These are phyloP conservation scores for Bipolaris oryzae DNA, from an alignment of 2,329 filamentous ascomycete genomes.

Conservation along the genomic window DNA sequence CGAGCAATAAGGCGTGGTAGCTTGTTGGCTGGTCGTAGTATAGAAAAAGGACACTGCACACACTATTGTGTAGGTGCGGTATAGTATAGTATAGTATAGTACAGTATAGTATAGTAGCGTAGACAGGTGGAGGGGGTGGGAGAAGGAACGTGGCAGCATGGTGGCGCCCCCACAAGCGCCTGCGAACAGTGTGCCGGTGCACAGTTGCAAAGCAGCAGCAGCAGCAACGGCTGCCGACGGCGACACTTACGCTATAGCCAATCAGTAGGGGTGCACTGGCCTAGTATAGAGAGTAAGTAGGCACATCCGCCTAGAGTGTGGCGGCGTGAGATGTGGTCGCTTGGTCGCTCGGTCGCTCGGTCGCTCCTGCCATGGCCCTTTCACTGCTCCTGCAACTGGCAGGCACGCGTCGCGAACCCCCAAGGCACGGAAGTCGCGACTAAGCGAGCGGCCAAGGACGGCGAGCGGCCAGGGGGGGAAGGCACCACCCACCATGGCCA, in stretches of 20 bases:
- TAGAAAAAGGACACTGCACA: no score
- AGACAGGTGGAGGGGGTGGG: no score
- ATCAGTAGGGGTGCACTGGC: not conserved
- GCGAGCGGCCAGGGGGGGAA: not conserved
- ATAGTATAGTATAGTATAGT: no score
- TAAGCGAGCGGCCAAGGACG: constrained; percentile 14
- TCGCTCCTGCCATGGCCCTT: not conserved
- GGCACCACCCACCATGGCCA: not conserved
- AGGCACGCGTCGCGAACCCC: constrained; percentile 6
- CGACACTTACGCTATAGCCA: not conserved
- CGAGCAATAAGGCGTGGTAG: no score
- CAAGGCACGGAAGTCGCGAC: constrained; percentile 8
- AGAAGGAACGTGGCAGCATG: no score
- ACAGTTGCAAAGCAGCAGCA: not conserved
- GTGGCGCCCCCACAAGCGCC: no score
- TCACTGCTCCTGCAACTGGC: constrained; percentile 5
- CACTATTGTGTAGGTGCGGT: no score
- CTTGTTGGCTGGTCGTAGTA: no score
- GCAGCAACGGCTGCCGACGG: not conserved
- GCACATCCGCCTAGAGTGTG: not conserved
- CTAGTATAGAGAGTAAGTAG: not conserved
- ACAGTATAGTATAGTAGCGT: no score
- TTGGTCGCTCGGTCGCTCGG: no score
- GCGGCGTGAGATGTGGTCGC: not conserved
- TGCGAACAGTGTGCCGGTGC: no score